Base-by-base conservation (phyloP, 225 moss, liverwort and hornwort genomes). In the Sphagnum tenellum region DNA sequence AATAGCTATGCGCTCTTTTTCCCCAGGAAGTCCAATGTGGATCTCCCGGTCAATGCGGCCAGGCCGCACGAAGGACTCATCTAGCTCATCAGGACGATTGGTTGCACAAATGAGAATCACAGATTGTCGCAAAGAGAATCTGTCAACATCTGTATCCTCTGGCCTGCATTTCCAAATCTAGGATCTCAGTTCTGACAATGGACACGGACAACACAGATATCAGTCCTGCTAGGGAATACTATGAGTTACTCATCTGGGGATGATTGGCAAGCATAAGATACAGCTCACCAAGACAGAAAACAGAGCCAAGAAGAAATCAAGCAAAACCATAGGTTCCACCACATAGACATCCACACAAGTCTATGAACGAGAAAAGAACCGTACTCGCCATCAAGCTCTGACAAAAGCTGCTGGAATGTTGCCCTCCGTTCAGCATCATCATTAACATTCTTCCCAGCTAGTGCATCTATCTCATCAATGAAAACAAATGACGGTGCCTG, bases 311-410 rank as follows among this genome's bases (percentile, higher is more conserved):
- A 29, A 29, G 29, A 29, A 29, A 29, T 29, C 29, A 29, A 29
- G 29, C 29, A 29, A 29, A 29, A 29, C 29, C 29, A 29, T 29
- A 29, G 29, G 29, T 29, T 29, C 29, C 29, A 29, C 29, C 29
- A 29, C 29, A 29, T 29, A 29, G 29, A 29, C 29, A 29, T 29
- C 29, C 29, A 29, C 29, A 29, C 29, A 29, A 29, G 29, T 29
- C 29, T 29, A 29, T 29, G 29, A 29, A 29, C 29, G 29, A 29
- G 29, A 29, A 52, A 9, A 62, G 69, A 5, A n/a, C 84, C 96
- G 69, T 89, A 98, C 96, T 93, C 90, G 82, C 81, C 98, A 73
- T 98, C 98, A 56, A 98, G 90, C 82, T 98, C 98, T 63, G 98
- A 81, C 73, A 98, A 76, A 72, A 98, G 77, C 72, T 98, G 98